Base-by-base conservation (phyloP, 2,329 filamentous ascomycete genomes). In the Aspergillus brasiliensis region DNA sequence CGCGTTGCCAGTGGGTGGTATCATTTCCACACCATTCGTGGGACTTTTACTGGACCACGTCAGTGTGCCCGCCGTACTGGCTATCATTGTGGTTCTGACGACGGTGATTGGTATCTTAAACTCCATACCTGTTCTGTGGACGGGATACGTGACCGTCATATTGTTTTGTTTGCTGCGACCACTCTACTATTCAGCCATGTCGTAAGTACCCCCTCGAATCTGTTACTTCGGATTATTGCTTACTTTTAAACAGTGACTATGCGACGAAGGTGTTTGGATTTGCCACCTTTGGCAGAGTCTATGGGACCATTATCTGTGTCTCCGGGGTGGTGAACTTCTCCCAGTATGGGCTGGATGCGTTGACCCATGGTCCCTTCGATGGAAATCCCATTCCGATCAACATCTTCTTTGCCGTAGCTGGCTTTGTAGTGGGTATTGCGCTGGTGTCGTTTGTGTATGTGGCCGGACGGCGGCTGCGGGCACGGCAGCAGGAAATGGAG, bases 181-280 rank as follows among this genome's bases (percentile, higher is more conserved):
- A 0, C 87, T 97, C 28, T 97, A 96, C 77, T 97, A 97, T 78
- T 96, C 92, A 0, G 87, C 91, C 7, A 91, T 97, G 59, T 94
- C 89, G 73, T 83, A 78, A 77, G 81, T 71, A 7, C 10, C 23
- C 21, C 42, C 6, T 25, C 34, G 13, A 34, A 17, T 19, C 13
- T 13, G 25, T 1, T 40, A 34, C 5, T 57, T n/a, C n/a, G 27
- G 40, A 15, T 23, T 6, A 7, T 5, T 31, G 17, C 31, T 8
- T 17, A 15, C 5, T 59, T 53, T 58, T 56, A 19, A 19, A 8
- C 21, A 83, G 83, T 25, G 92, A 97, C 78, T 96, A 96, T 74
- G 86, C 87, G 13, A 92, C 91, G 65, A 97, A 96, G 77, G 91
- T 97, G 31, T 97, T 97, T 72, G 92, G 92, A 13, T 96, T 97